Percentiles rank a stretch among this genome's conserved stretches.
Conservation (phyloP, 1,284 basidiomycete species). For the Ceratobasidium sp. region DNA sequence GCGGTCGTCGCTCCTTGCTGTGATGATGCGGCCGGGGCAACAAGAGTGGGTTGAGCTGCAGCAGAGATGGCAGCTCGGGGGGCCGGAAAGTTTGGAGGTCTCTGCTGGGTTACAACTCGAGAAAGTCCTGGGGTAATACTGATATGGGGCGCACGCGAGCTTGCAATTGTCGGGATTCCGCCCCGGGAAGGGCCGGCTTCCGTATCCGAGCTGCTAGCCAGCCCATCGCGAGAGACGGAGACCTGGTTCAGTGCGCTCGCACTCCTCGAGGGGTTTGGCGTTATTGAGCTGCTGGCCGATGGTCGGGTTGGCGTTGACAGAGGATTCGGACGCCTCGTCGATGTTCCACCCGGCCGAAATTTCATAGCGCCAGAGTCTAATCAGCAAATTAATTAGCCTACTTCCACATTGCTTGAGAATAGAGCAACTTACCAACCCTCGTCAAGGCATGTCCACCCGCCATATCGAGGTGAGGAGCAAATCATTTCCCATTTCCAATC, state of each 20-base stretch:
- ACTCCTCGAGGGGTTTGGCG: background rate
- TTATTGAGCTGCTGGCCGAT: background rate
- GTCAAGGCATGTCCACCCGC: conserved; percentile 22
- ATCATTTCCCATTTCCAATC: background rate
- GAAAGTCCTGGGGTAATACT: conserved; percentile 15
- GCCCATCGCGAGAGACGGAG: background rate
- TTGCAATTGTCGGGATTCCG: background rate
- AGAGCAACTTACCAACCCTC: conserved; percentile 3
- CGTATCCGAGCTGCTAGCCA: conserved; percentile 11
- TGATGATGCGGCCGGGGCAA: too few species aligned
- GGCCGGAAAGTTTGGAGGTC: background rate
- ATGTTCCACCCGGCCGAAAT: conserved; percentile 20
- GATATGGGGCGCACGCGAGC: background rate
- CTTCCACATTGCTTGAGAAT: background rate
- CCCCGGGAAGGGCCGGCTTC: background rate
- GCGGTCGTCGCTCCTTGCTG: too few species aligned
- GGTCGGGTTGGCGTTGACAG: conserved; percentile 2
- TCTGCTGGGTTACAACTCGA: background rate
- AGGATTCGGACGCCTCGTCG: background rate
- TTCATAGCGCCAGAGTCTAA: conserved; percentile 29
- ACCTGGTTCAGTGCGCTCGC: background rate
- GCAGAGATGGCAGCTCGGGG: background rate
- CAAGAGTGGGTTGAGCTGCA: background rate
- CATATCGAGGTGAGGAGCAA: background rate
- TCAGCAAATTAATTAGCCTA: background rate